Percentiles rank a stretch among this genome's conserved stretches.
phyloP scores from a whole-genome alignment of 495 filamentous ascomycete genomes.

The Jackrogersella multiformis region DNA sequence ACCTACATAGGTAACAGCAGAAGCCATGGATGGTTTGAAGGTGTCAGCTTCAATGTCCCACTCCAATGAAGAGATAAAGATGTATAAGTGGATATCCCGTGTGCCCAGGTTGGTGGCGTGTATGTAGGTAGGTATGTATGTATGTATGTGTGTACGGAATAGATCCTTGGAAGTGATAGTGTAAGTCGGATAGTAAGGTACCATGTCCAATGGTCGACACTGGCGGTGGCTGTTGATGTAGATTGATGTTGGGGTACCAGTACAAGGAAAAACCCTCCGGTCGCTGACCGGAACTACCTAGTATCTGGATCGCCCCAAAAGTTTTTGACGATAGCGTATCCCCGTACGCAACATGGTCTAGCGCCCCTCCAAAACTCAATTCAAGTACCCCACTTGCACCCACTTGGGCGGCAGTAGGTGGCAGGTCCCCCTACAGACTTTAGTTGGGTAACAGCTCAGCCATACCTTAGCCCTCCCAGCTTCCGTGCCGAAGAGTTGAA shows the following conservation, averaged over 20 bases:
- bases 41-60: conserved; percentile 20
- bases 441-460: conserved; percentile 34
- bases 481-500: conserved; percentile 24
- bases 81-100: background rate
- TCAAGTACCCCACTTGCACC: conserved; percentile 32
- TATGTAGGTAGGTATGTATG: no score
- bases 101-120: background rate
- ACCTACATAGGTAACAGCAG: background rate
- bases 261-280: conserved; percentile 21
- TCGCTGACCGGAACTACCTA: conserved; percentile 19
- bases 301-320: conserved; percentile 34
- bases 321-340: conserved; percentile 36
- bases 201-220: background rate
- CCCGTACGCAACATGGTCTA: conserved; percentile 25
- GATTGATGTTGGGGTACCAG: conserved; percentile 43
- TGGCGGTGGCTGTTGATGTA: conserved; percentile 34
- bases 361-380: conserved; percentile 37
- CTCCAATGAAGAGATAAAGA: background rate
- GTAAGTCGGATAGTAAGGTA: conserved; percentile 14
- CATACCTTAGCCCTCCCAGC: conserved; percentile 8
- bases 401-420: conserved; percentile 4
- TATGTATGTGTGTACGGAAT: no score
- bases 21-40: conserved; percentile 2
- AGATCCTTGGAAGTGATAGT: conserved; percentile 8
- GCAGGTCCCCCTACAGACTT: conserved; percentile 20